Evolutionary conservation across 106 monocot genomes (phyloP).

Genomic region (Xerophyta viscosa): DNA sequence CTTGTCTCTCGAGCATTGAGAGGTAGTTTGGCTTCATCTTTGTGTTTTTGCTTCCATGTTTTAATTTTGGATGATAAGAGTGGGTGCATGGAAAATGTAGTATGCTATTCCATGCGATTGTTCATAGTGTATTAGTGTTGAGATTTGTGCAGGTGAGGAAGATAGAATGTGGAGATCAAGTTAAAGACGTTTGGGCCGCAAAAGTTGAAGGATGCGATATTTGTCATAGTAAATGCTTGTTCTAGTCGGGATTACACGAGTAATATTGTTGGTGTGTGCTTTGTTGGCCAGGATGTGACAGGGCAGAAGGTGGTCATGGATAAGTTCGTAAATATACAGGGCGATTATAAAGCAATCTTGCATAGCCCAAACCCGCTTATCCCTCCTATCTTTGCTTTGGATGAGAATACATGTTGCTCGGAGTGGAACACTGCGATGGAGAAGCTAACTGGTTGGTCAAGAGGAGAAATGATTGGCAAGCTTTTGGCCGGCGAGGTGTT

Average conservation of each 20-base stretch:
- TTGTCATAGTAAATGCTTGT: constrained; percentile 91
- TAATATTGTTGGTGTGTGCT: constrained; percentile 88
- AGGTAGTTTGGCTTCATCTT: constrained; percentile 30
- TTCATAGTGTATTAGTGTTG: constrained; percentile 8
- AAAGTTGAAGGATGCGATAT: constrained; percentile 42
- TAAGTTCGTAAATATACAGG: constrained; percentile 92
- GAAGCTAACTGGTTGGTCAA: constrained; percentile 79
- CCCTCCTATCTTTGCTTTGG: constrained; percentile 92
- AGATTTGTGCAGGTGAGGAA: constrained; percentile 69
- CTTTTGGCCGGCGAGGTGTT: constrained; percentile 80
- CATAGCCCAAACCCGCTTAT: constrained; percentile 85
- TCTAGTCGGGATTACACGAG: constrained; percentile 77
- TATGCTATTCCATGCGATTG: not conserved
- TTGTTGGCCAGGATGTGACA: constrained; percentile 91
- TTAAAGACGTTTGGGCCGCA: constrained; percentile 69
- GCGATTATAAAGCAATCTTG: constrained; percentile 87
- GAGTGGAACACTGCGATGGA: constrained; percentile 97
- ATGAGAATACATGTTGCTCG: constrained; percentile 82
- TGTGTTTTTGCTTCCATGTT: not conserved
- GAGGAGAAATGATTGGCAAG: constrained; percentile 67
- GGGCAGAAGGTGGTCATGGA: constrained; percentile 89
- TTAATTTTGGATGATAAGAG: not conserved
- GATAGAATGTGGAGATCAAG: constrained; percentile 93
- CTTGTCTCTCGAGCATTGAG: constrained; percentile 57
- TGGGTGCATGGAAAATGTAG: not conserved